These are phyloP conservation scores for Lipomyces anomalus DNA, from an alignment of 805 yeast species.

Conservation along the genomic window DNA sequence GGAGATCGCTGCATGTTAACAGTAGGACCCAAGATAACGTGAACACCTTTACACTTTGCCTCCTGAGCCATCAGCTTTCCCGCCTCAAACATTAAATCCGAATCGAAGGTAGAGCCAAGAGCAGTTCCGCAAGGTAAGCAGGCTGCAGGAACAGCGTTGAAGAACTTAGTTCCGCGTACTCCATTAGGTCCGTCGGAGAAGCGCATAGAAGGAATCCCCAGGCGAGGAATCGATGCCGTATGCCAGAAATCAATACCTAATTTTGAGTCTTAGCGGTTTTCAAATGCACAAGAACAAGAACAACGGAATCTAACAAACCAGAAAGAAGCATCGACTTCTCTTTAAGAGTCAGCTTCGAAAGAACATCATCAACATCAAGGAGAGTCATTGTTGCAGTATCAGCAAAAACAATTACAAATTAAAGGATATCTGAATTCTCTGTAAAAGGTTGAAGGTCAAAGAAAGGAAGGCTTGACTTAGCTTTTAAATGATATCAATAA, in stretches of 20 bases:
- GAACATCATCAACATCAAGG: conserved; percentile 14
- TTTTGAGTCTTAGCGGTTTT: not conserved
- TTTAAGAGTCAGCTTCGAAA: conserved; percentile 26
- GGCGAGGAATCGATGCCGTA: conserved; percentile 38
- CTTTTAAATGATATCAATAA: too few relatives aligned
- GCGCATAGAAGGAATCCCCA: conserved; percentile 45
- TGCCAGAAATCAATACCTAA: conserved; percentile 44
- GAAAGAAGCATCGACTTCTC: conserved; percentile 34
- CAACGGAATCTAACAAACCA: conserved; percentile 29
- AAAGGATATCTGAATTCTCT: too few relatives aligned
- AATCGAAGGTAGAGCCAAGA: conserved; percentile 52
- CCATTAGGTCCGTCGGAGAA: conserved; percentile 62
- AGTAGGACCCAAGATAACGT: conserved; percentile 47
- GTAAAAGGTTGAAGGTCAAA: too few relatives aligned
- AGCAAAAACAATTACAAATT: too few relatives aligned
- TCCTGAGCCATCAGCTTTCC: conserved; percentile 52
- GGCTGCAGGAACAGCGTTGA: conserved; percentile 48
- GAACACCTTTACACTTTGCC: conserved; percentile 50
- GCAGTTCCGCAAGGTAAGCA: conserved; percentile 60
- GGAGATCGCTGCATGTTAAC: conserved; percentile 54
- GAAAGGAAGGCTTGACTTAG: too few relatives aligned
- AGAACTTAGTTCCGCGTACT: conserved; percentile 52
- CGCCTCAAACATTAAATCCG: conserved; percentile 43
- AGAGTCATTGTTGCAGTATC: conserved; percentile 1
- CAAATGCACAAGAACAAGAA: not conserved